Evolutionary conservation across 352 stramenopile species (phyloP), one percentile per base, ranked within the genome.

Genomic region (Globisporangium yorkense): DNA sequence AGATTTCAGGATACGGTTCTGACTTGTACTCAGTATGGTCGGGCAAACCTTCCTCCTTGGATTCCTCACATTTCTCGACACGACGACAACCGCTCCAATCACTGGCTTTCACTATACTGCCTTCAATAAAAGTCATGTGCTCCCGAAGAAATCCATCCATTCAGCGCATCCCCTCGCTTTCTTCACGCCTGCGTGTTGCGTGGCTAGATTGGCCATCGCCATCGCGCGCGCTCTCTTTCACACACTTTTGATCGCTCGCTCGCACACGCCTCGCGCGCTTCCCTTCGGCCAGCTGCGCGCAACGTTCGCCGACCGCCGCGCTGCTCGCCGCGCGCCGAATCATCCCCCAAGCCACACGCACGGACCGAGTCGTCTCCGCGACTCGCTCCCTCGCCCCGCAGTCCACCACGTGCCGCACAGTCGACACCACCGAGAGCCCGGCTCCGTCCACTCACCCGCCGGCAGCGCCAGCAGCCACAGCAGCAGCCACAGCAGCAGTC

Each of bases 391-490:
- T 33, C 6, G 12, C 24, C 35, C 56, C 48, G 33, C 54, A 60
- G 48, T 61, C 53, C 56, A 61, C 47, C 47, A 61, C 56, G 56
- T 61, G 56, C 56, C 51, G 47, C 21, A 61, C 56, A 41, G 37
- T 56, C 24, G 47, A 61, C n/a, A 50, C 46, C 31, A 46, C 54
- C 56, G 50, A 56, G 47, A 61, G 51, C 35, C 35, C 44, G 8
- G 44, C 54, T 29, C 20, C 54, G 15, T 27, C 56, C 16, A 5
- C 51, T n/a, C 43, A 47, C 5, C 41, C 5, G 41, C 31, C 50
- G n/a, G 18, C 33, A 44, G 18, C 31, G 6, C 29, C 29, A 12
- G 18, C n/a, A 2, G 27, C 48, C 7, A 2, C 15, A 2, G 29
- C 27, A 21, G 3, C 51, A 24, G 4, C 33, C 21, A 5, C 18